Evolutionary conservation across 2,329 filamentous ascomycete genomes (phyloP).

Genomic region (Pyricularia sp.): DNA sequence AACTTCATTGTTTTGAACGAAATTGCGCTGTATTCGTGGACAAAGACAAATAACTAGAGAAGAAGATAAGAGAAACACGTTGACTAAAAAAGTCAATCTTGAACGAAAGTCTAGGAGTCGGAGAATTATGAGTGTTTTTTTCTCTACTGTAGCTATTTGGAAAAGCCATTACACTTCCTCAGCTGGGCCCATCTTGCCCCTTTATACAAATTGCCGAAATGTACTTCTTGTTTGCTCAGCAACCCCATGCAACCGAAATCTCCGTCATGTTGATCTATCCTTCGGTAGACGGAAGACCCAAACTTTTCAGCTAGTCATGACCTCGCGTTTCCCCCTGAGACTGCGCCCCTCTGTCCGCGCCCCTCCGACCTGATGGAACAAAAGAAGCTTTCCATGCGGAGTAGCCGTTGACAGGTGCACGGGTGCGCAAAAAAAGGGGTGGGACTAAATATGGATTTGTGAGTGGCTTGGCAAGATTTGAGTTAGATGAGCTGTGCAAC

Average conservation of each 20-base stretch:
- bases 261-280: neutral
- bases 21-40: neutral
- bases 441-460: neutral
- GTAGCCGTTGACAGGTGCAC: neutral
- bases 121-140: no score
- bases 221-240: neutral
- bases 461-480: neutral
- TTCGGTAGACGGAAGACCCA: neutral
- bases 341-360: neutral
- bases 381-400: neutral
- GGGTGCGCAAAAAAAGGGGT: neutral
- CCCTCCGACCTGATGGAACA: neutral
- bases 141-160: no score
- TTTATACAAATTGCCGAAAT: neutral
- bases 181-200: neutral
- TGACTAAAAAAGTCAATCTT: no score
- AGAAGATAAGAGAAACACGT: no score
- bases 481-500: neutral
- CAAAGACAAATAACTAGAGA: neutral
- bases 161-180: neutral
- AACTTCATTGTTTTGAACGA: neutral
- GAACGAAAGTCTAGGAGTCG: neutral
- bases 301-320: neutral
- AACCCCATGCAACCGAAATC: neutral
- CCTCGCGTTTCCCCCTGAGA: neutral